These are phyloP conservation scores for Dactylorhiza incarnata DNA, from an alignment of 106 monocot genomes.

Conservation along the genomic window DNA sequence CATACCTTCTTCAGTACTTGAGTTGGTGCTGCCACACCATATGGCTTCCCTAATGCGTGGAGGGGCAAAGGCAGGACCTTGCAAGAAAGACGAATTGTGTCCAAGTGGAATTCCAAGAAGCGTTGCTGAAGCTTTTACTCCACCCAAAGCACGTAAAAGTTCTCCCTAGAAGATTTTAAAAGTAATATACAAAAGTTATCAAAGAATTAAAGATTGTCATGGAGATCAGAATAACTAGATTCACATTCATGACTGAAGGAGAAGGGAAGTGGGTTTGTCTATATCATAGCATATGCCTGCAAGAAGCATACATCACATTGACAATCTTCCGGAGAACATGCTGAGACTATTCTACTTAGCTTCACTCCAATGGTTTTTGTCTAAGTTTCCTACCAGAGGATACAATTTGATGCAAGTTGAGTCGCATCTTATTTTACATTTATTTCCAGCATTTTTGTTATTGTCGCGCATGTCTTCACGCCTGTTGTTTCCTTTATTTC, in stretches of 20 bases:
- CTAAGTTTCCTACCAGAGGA: background rate
- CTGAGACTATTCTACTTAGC: background rate
- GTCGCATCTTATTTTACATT: too few species aligned
- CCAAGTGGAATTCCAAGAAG: constrained; percentile 94
- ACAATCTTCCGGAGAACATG: background rate
- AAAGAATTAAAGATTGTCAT: background rate
- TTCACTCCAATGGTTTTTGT: background rate
- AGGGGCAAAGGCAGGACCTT: constrained; percentile 98
- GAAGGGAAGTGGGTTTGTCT: background rate
- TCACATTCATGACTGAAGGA: background rate
- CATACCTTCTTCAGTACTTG: constrained; percentile 90
- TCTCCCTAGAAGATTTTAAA: constrained; percentile 48
- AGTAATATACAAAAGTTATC: background rate
- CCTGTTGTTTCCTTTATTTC: too few species aligned
- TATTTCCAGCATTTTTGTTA: too few species aligned
- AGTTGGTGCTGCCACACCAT: constrained; percentile 98
- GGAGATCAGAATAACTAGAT: constrained; percentile 3
- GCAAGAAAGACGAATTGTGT: constrained; percentile 95
- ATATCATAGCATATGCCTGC: background rate
- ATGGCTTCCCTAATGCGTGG: constrained; percentile 97
- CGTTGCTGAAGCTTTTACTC: constrained; percentile 68
- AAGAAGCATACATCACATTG: background rate
- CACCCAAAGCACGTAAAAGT: constrained; percentile 72
- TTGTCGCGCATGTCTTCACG: too few species aligned
- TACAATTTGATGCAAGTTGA: too few species aligned